phyloP scores from a whole-genome alignment of 139 green algal genomes.

The Auxenochlorella pyrenoidosa region DNA sequence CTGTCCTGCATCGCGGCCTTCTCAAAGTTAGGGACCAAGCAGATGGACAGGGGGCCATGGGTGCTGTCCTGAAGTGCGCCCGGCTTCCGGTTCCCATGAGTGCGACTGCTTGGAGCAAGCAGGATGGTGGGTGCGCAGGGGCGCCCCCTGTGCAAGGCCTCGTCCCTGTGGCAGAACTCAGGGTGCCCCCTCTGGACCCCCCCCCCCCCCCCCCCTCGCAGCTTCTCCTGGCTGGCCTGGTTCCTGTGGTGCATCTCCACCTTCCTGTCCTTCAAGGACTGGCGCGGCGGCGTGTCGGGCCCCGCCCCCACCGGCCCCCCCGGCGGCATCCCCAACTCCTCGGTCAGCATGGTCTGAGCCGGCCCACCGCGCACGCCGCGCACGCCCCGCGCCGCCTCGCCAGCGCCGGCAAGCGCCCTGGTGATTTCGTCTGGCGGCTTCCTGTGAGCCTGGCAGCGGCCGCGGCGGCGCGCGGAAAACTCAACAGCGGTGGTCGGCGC shows the following conservation, averaged over 20 bases:
- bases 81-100: too few relatives aligned
- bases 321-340: slow-evolving; percentile 25
- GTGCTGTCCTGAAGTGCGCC: too few relatives aligned
- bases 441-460: too few relatives aligned
- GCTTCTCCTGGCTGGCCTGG: slow-evolving; percentile 23
- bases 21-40: too few relatives aligned
- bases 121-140: too few relatives aligned
- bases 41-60: too few relatives aligned
- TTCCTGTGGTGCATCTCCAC: slow-evolving; percentile 26
- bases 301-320: slow-evolving; percentile 1
- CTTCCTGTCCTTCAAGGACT: slow-evolving; percentile 31
- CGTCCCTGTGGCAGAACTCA: too few relatives aligned
- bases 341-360: slow-evolving; percentile 10
- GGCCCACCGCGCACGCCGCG: background rate
- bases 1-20: background rate
- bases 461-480: background rate
- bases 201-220: background rate
- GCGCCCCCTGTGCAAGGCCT: too few relatives aligned
- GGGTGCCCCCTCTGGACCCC: background rate
- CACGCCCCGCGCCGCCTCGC: too few relatives aligned
- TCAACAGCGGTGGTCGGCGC: background rate
- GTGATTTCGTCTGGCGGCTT: too few relatives aligned
- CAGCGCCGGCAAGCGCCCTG: too few relatives aligned
- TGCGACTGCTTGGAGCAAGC: too few relatives aligned
- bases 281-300: slow-evolving; percentile 11